Conservation (phyloP, 1,139 yeast species). For the Zygoascus sp. region DNA sequence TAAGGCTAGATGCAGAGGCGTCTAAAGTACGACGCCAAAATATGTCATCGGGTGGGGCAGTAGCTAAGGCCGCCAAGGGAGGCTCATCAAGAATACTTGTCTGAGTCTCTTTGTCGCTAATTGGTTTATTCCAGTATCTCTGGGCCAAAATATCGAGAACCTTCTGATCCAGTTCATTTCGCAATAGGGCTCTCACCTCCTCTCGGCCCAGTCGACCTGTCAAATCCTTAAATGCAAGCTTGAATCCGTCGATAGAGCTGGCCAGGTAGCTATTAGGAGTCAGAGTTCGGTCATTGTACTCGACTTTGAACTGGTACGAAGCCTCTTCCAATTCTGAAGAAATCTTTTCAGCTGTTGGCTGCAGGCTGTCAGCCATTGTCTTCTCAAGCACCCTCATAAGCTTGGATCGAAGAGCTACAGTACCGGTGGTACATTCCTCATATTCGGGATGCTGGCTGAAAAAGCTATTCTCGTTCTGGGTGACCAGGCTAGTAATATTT, state of each 20-base stretch:
- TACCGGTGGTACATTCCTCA: conserved; percentile 68
- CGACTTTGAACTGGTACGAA: conserved; percentile 88
- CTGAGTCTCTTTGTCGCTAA: background rate
- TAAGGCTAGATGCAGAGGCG: conserved; percentile 72
- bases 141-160: conserved; percentile 83
- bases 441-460: conserved; percentile 57
- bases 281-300: conserved; percentile 87
- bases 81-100: conserved; percentile 39
- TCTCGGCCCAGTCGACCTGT: conserved; percentile 77
- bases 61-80: conserved; percentile 50
- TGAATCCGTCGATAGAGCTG: conserved; percentile 81
- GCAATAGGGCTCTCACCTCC: conserved; percentile 72
- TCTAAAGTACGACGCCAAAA: conserved; percentile 91
- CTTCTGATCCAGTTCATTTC: conserved; percentile 82
- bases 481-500: conserved; percentile 35
- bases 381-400: conserved; percentile 81
- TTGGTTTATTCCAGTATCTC: conserved; percentile 83
- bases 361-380: conserved; percentile 84
- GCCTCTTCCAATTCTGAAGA: conserved; percentile 93
- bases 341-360: conserved; percentile 82
- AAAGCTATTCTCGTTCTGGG: conserved; percentile 41
- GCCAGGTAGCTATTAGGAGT: conserved; percentile 94
- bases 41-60: conserved; percentile 57
- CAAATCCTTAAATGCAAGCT: conserved; percentile 81
- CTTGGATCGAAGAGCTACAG: conserved; percentile 69